Evolutionary conservation across 495 filamentous ascomycete species (phyloP), one percentile per base, ranked within the genome.

Genomic region (Trypethelium eluteriae): DNA sequence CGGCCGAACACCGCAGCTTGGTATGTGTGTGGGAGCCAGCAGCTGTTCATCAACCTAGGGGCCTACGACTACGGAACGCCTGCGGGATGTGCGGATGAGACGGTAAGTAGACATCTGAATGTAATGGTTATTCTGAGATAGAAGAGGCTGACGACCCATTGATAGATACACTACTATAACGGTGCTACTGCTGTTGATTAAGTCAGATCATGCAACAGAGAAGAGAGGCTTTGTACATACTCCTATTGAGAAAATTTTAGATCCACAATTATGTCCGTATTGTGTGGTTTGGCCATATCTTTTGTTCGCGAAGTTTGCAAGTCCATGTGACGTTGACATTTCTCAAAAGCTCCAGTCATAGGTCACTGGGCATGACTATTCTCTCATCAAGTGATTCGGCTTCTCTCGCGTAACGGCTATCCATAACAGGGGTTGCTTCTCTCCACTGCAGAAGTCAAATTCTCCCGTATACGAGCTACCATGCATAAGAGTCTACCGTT

Each of bases 31-130:
- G 72, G 72, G 63, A 73, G 76, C 34, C 81, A 84, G 73, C 75
- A 69, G 61, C 66, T 88, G 66, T 86, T 80, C 66, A 79, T 86
- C 71, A 88, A 86, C 65, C 79, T 85, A 63, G 83, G 85, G 5
- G 80, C 80, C n/a, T 86, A 86, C 68, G 74, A 68, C 5, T 86
- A 85, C 68, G 72, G 81, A 74, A 87, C 83, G 7, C 85, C 84
- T 2, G 70, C 70, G 16, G 85, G 85, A 10, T 87, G 84, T 73
- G 73, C 78, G 47, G 84, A 87, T 73, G 78, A 86, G 74, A 87
- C 85, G 66, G 82, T 83, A 68, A 70, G 81, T 76, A 14, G 18
- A 53, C 25, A 25, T 25, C 25, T 25, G 25, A 25, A 25, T 25
- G 25, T 25, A 25, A 25, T 25, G 25, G 25, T 53, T 5, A 14